Evolutionary conservation across 441 rosid genomes (phyloP), one percentile per base, ranked within the genome.

Genomic region (Populus hybrid): DNA sequence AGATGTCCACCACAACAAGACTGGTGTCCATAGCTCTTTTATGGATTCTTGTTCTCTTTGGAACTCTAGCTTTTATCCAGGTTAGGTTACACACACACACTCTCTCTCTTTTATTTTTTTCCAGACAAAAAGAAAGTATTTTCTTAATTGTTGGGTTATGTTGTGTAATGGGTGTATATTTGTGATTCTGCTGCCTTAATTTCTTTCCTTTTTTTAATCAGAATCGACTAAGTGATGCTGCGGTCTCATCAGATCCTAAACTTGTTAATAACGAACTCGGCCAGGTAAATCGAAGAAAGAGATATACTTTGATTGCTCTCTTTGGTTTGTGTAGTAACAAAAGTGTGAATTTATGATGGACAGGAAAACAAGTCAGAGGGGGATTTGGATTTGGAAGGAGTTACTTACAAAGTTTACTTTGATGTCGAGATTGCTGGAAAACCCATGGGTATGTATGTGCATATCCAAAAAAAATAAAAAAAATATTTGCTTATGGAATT

Each of bases 401-500:
- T 94, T 72, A 94, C 98, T 3, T 92, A 91, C 84, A 89, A 84
- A 84, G 98, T 94, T 79, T 94, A 86, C 82, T 94, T 94, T 75
- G 98, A 94, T 76, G 81, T 94, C 71, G 86, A 91, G 85, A 90
- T 93, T 72, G 91, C 81, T 85, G 97, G 95, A 73, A 86, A 90
- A 75, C 86, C 90, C 16, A 82, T 83, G 46, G 97, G 97, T 94
- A 74, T 46, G 57, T 46, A 76, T 46, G 19, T 46, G 57, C 57
- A 14, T 46, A 0, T 46, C 57, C 57, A 46, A 4, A 46, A 4
- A 14, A 46, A 38, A 1, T 6, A 38, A 14, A 46, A 46, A 5
- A 46, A 46, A 5, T 14, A 34, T 6, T 34, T 34, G 36, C 18
- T 14, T 14, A 46, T 12, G 57, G 57, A 46, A 46, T 46, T 14